Evolutionary conservation across 306 rosid genomes (phyloP).

Genomic region (Prunus dulcis): DNA sequence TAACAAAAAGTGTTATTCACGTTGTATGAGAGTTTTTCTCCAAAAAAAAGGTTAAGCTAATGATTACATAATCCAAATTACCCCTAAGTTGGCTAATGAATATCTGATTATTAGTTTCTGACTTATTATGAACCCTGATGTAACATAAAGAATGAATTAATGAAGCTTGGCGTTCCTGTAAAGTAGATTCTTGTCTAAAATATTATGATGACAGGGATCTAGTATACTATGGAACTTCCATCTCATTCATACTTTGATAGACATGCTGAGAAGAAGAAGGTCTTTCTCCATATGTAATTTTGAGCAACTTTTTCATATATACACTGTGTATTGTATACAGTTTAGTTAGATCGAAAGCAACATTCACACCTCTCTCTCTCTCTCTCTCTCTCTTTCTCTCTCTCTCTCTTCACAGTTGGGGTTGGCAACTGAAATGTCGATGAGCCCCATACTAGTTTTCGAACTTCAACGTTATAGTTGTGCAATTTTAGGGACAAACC

Average conservation of each 20-base stretch:
- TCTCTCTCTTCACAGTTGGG: not conserved
- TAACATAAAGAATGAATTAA: not conserved
- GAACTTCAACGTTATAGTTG: conserved; percentile 7
- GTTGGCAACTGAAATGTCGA: conserved; percentile 5
- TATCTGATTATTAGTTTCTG: not conserved
- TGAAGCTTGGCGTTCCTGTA: not conserved
- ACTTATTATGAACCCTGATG: conserved; percentile 1
- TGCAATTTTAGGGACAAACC: conserved; percentile 10
- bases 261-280: too few species aligned
- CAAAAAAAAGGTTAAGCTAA: not conserved
- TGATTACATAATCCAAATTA: conserved; percentile 1
- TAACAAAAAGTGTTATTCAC: too few species aligned
- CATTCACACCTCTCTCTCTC: not conserved
- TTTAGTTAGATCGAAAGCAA: not conserved
- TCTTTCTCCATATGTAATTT: too few species aligned
- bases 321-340: not conserved
- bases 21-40: not conserved
- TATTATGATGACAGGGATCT: not conserved
- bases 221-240: not conserved
- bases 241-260: not conserved
- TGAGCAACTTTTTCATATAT: not conserved
- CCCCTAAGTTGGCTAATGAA: not conserved
- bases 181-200: conserved; percentile 11
- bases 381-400: not conserved
- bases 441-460: not conserved